Percentiles rank a stretch among this genome's conserved stretches.
phyloP scores from a whole-genome alignment of 2,329 filamentous ascomycete genomes.

The Hymenoscyphus linearis region DNA sequence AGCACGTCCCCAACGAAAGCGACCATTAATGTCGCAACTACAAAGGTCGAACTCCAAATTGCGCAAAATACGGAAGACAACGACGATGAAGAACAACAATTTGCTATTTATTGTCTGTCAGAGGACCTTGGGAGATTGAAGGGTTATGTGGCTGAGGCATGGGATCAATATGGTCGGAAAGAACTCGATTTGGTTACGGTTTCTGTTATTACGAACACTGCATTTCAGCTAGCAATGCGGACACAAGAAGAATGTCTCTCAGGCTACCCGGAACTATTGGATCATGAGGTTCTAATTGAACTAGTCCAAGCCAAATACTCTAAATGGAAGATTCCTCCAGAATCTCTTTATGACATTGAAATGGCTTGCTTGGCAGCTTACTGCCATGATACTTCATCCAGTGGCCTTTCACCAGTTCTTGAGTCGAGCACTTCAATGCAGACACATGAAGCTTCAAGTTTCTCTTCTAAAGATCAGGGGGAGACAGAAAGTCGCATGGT shows the following conservation, averaged over 20 bases:
- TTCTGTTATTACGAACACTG: constrained; percentile 10
- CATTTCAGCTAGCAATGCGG: constrained; percentile 6
- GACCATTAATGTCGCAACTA: not conserved
- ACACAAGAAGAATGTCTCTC: not conserved
- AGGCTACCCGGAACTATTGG: not conserved
- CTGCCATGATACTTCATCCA: no score
- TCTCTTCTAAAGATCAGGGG: no score
- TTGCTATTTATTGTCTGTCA: constrained; percentile 12
- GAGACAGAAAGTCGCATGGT: no score
- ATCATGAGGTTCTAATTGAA: not conserved
- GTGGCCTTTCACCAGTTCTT: no score
- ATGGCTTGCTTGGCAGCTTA: no score
- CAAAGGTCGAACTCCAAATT: not conserved
- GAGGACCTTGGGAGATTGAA: constrained; percentile 9
- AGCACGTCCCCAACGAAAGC: not conserved
- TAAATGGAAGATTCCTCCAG: not conserved
- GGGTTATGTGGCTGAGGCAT: constrained; percentile 4
- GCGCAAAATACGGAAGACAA: not conserved
- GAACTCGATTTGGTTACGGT: constrained; percentile 12
- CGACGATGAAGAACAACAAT: constrained; percentile 9
- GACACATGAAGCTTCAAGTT: no score
- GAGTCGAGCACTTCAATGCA: no score
- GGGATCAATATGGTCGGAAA: constrained; percentile 1
- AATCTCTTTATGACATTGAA: not conserved
- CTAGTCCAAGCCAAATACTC: not conserved